Evolutionary conservation across 2,329 filamentous ascomycete species (phyloP).

Genomic region (Davidsoniella neocaledoniae): DNA sequence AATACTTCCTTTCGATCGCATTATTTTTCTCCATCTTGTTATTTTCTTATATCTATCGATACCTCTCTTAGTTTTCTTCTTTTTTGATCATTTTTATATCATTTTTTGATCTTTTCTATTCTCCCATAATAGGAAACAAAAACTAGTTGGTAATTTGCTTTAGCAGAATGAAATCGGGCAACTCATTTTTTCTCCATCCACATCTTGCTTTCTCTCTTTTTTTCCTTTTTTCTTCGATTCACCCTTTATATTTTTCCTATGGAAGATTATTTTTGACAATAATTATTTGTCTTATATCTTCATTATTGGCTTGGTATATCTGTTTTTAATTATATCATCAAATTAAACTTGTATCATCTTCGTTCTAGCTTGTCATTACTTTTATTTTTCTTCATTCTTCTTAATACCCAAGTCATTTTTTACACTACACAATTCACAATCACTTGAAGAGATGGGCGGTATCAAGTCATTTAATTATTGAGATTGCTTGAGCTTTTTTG

Average conservation of each 20-base stretch:
- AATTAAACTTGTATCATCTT: no score
- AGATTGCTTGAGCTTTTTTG: no score
- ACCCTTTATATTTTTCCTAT: neutral
- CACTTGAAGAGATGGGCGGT: no score
- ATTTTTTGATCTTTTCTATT: neutral
- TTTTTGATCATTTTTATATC: neutral
- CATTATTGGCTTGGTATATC: conserved; percentile 4
- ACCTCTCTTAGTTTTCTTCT: neutral
- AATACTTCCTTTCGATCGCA: neutral
- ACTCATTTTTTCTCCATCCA: neutral
- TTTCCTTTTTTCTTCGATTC: neutral
- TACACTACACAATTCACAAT: no score
- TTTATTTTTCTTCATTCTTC: conserved; percentile 2
- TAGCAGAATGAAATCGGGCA: no score
- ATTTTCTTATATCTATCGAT: no score
- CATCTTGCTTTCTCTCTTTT: neutral
- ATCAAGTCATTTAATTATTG: no score
- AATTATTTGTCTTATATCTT: conserved; percentile 16
- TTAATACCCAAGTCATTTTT: conserved; percentile 9
- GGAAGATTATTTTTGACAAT: conserved; percentile 26
- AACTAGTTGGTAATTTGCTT: no score
- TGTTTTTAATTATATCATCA: neutral
- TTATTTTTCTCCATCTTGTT: neutral
- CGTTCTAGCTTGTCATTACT: no score
- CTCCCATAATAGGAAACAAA: no score